Conservation (phyloP, 2,329 filamentous ascomycete genomes). For the Chrysoporthe deuterocubensis region DNA sequence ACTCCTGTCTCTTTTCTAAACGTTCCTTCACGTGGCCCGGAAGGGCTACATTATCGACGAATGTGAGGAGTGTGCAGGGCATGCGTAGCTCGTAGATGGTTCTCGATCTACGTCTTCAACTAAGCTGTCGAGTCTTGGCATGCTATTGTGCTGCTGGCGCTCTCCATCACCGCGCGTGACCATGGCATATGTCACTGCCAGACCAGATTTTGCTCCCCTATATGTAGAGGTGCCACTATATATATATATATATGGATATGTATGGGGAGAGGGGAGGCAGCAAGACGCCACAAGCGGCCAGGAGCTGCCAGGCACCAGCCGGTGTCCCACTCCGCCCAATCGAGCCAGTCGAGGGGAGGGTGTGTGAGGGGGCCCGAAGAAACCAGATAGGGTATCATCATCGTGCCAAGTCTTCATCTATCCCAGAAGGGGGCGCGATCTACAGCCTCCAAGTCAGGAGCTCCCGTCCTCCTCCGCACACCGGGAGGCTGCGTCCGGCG, state of each 20-base stretch:
- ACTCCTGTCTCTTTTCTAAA: no score
- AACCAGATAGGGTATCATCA: not conserved
- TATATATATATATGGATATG: no score
- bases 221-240: not conserved
- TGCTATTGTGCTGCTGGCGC: not conserved
- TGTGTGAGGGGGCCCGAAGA: not conserved
- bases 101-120: not conserved
- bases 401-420: not conserved
- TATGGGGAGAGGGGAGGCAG: not conserved
- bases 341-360: not conserved
- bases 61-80: not conserved
- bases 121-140: not conserved
- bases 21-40: no score
- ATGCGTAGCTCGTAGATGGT: not conserved
- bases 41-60: not conserved
- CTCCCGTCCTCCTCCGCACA: not conserved
- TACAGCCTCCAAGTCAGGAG: not conserved
- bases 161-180: not conserved
- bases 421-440: not conserved
- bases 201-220: not conserved
- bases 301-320: not conserved
- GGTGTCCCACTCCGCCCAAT: not conserved
- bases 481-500: not conserved
- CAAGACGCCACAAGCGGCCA: not conserved
- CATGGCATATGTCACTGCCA: no score